These are phyloP conservation scores for Apiotrichum porosum DNA, from an alignment of 1,284 basidiomycete species.

Conservation along the genomic window DNA sequence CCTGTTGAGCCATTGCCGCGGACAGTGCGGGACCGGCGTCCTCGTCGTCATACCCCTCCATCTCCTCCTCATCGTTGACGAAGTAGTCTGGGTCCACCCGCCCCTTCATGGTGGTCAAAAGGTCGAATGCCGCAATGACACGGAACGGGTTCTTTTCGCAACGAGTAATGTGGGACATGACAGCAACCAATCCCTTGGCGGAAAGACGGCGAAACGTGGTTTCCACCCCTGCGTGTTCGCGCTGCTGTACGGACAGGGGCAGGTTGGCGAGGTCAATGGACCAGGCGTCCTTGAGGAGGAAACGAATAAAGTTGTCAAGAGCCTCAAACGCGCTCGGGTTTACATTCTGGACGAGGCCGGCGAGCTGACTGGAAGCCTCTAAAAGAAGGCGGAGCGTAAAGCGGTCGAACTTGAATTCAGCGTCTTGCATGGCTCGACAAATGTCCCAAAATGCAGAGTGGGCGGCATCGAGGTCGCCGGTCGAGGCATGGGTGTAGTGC, in stretches of 20 bases:
- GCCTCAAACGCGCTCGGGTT: not conserved
- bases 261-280: conserved; percentile 16
- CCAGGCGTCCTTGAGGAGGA: conserved; percentile 10
- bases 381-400: conserved; percentile 14
- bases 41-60: not conserved
- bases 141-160: conserved; percentile 2
- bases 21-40: not conserved
- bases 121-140: conserved; percentile 11
- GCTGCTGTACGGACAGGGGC: conserved; percentile 7
- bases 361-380: conserved; percentile 1
- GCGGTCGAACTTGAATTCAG: not conserved
- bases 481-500: no score
- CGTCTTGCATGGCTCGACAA: conserved; percentile 7
- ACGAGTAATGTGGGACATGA: conserved; percentile 4
- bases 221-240: not conserved
- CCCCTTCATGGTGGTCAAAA: conserved; percentile 4
- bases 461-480: conserved; percentile 2
- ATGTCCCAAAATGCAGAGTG: conserved; percentile 14
- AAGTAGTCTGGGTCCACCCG: not conserved
- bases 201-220: not conserved
- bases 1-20: no score
- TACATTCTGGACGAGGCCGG: not conserved
- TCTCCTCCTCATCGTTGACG: conserved; percentile 9
- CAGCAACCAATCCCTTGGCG: conserved; percentile 5
- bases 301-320: conserved; percentile 4